Evolutionary conservation across 495 filamentous ascomycete species (phyloP), one percentile per base, ranked within the genome.

Genomic region (Penicillium odoratum): DNA sequence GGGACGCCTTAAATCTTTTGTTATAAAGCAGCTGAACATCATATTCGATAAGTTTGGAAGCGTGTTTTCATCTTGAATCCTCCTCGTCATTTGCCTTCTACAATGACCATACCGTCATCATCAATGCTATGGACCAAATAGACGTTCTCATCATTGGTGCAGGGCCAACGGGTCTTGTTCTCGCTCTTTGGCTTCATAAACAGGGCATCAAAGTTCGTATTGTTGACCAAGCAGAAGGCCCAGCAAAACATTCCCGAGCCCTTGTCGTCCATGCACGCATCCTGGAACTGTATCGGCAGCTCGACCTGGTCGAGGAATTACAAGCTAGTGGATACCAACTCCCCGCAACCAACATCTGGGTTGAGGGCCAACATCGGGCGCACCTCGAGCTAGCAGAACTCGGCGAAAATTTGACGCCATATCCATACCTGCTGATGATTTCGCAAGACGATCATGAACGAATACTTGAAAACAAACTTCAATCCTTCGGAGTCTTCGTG

Each of bases 71-170:
- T 21, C 21, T 21, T 21, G 21, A 2, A 21, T 21, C 21, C 21
- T 21, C 21, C 21, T 21, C 21, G 1, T 21, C 21, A 21, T 21
- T 21, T 21, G 21, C 21, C 21, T 21, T 21, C 21, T 21, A 21
- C 21, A 21, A 21, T 21, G 21, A n/a, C n/a, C 9, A 31, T 38
- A 21, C 13, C 36, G 6, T 13, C 13, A n/a, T 40, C 13, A 6
- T 40, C 7, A 47, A 11, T 5, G 54, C 33, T 26, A 72, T 65
- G 59, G 55, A 58, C 13, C 53, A 59, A 45, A 60, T 59, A 15
- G 72, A 74, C 16, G 76, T 78, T 26, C 63, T 78, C 6, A 76
- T 78, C 36, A 51, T 69, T 6, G 77, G 77, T 9, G 77, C 70
- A 47, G 77, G 77, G 13, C 74, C 71, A 15, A 70, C 73, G 25